These are phyloP conservation scores for Saccharomycopsis phalli DNA, from an alignment of 1,139 yeast species.

Conservation along the genomic window DNA sequence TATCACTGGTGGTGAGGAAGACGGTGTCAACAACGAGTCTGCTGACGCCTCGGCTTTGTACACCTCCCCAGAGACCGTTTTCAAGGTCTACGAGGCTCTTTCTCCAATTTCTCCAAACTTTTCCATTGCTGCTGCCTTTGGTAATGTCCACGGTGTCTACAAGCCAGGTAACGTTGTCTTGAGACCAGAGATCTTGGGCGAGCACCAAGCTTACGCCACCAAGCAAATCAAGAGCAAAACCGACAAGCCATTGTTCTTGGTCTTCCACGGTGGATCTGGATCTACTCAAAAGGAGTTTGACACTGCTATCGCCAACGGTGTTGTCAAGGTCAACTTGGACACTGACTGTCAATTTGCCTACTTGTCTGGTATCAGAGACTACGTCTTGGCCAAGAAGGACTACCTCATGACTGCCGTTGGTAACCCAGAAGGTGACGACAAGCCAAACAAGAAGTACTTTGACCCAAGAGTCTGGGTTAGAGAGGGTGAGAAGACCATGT, in stretches of 20 bases:
- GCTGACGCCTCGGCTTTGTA: constrained; percentile 81
- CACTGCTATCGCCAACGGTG: constrained; percentile 88
- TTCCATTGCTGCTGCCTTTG: constrained; percentile 99
- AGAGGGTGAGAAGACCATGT: constrained; percentile 99
- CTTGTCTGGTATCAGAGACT: constrained; percentile 95
- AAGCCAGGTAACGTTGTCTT: constrained; percentile 97
- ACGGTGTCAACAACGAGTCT: constrained; percentile 97
- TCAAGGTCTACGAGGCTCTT: constrained; percentile 81
- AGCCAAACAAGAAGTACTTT: constrained; percentile 98
- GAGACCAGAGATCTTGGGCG: constrained; percentile 89
- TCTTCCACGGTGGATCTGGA: constrained; percentile 99
- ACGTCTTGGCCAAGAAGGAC: constrained; percentile 91
- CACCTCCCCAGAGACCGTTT: constrained; percentile 95
- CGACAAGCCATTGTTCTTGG: constrained; percentile 76
- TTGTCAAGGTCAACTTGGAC: constrained; percentile 97
- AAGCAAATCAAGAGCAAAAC: constrained; percentile 26
- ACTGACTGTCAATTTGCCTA: constrained; percentile 99
- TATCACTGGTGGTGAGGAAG: constrained; percentile 89
- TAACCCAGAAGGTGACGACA: constrained; percentile 98
- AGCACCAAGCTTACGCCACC: constrained; percentile 83
- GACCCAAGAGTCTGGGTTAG: constrained; percentile 99
- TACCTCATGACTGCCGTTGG: constrained; percentile 85
- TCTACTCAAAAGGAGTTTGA: constrained; percentile 87
- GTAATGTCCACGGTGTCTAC: constrained; percentile 99
- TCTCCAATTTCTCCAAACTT: constrained; percentile 92